Evolutionary conservation across 129 eudicot genomes (phyloP).

Genomic region (Pulicaria dysenterica): DNA sequence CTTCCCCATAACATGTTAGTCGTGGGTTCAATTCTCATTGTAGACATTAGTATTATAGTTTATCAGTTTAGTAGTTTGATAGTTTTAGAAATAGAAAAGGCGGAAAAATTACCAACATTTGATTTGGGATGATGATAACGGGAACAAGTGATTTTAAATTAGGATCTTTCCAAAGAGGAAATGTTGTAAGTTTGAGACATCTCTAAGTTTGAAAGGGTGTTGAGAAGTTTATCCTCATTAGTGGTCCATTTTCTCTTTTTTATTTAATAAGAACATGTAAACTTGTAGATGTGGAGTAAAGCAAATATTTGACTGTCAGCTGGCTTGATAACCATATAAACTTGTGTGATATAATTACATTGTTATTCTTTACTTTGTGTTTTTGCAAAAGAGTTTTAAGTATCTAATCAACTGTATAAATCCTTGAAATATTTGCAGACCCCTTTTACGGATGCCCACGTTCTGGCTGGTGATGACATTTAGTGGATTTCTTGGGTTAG

Average conservation of each 20-base stretch:
- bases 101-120: too few species aligned
- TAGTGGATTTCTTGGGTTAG: conserved; percentile 94
- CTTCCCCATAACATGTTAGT: too few species aligned
- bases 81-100: too few species aligned
- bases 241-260: not conserved
- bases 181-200: not conserved
- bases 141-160: conserved; percentile 6
- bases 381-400: not conserved
- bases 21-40: too few species aligned
- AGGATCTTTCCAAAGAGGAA: not conserved
- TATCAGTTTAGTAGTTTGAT: too few species aligned
- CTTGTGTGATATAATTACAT: not conserved
- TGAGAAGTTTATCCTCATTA: not conserved
- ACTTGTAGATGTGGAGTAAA: not conserved
- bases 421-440: conserved; percentile 51
- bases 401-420: conserved; percentile 9
- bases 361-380: not conserved
- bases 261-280: not conserved
- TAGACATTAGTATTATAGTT: too few species aligned
- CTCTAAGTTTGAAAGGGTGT: not conserved
- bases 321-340: not conserved
- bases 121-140: not conserved
- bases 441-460: conserved; percentile 75
- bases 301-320: not conserved
- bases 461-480: conserved; percentile 96